Evolutionary conservation across 495 filamentous ascomycete genomes (phyloP), one percentile per base, ranked within the genome.

Genomic region (Aspergillus funiculosus): DNA sequence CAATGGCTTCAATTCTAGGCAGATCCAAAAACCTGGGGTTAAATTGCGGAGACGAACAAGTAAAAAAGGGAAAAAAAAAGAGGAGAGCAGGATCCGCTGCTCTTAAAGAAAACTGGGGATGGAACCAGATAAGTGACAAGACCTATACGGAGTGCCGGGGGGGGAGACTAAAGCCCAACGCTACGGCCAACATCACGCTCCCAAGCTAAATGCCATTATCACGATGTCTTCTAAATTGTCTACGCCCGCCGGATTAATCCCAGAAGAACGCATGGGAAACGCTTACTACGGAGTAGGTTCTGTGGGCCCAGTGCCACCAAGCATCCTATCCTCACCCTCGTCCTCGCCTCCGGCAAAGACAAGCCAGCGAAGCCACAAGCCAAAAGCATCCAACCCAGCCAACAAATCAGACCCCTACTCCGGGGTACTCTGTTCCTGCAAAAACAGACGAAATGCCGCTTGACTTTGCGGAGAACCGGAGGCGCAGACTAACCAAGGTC

Each of bases 51-150:
- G 49, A 48, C 27, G 7, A 24, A 44, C 17, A 35, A 34, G 34
- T 37, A 41, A 32, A 36, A 21, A 24, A 47, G 38, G n/a, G 28
- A 44, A 22, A 35, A 34, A 31, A 37, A 41, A 32, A 36, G 17
- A 24, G 50, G 38, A 45, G 48, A 52, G 37, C 34, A 50, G 54
- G 55, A 35, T 48, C 47, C 29, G 42, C 50, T 20, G 39, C 24
- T 48, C 39, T 57, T 54, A 54, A 58, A 50, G 48, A 52, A n/a
- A 41, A 52, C 47, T 27, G 55, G 54, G 50, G 55, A 54, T 50
- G 14, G 25, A 47, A 45, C 40, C 41, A 32, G 46, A 21, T 43
- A 40, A 43, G 41, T 37, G 34, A 39, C 29, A n/a, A n/a, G n/a
- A n/a, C n/a, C n/a, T n/a, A 4, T 29, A 21, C 17, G 31, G 46